Base-by-base conservation (phyloP, 306 rosid genomes). In the Trichosanthes truncata region DNA sequence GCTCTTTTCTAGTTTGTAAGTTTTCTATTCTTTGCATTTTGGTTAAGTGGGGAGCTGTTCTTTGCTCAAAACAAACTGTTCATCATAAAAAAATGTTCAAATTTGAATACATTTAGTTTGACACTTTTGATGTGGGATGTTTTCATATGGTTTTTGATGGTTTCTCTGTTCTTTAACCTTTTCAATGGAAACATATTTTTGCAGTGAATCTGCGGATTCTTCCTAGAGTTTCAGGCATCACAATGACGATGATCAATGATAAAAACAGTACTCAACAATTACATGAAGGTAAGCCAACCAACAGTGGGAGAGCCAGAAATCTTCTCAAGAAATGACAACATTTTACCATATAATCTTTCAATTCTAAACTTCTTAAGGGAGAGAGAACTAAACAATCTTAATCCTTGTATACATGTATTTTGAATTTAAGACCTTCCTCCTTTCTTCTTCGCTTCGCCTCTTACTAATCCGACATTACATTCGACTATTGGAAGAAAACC, bases 1-100 rank as follows among this genome's bases (percentile, higher is more conserved):
- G 91, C 78, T 88, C 90, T 71, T 78, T 87, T 66, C 91, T 89
- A 77, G 81, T 46, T 81, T 84, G 98, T 92, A 86, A 87, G 97
- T 87, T 17, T 84, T 79, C 46, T 3, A 11, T 74, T 68, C 79
- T 7, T 60, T 77, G 65, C 26, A 67, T 36, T 29, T 56, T 36
- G 40, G 41, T 35, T 9, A 49, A 49, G 18, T 46, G 51, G 13
- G 14, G 51, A 46, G 51, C 51, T 52, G 59, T 59, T 25, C 65
- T 59, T 59, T 23, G 33, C 33, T 57, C 66, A 23, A 55, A 7
- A 55, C 26, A 51, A 17, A 13, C 21, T 51, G 56, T 17, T 23
- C 11, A 18, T 56, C 13, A 18, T 4, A 52, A 14, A 61, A 25
- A 61, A 12, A 29, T 25, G 67, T 61, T 61, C 13, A 61, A 5